Conservation (phyloP, 345 rosid genomes). For the Salix viminalis region DNA sequence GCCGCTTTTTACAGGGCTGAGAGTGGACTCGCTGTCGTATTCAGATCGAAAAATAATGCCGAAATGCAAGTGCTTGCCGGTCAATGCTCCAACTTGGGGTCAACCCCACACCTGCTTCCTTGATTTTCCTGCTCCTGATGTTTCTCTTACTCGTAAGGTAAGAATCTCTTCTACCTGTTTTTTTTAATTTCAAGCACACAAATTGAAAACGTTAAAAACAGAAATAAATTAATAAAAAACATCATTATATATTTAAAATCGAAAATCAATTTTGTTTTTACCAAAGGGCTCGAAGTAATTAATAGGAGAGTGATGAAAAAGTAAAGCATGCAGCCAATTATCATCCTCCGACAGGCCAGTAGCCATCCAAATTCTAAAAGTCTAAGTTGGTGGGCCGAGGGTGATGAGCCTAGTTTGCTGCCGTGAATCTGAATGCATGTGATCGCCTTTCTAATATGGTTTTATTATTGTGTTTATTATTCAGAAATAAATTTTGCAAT, state of each 20-base stretch:
- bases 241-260: too few relatives aligned
- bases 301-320: neutral
- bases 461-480: too few relatives aligned
- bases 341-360: neutral
- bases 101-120: constrained; percentile 70
- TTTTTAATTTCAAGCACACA: too few relatives aligned
- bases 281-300: neutral
- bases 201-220: neutral
- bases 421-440: neutral
- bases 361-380: neutral
- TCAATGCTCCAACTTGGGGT: constrained; percentile 62
- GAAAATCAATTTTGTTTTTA: neutral
- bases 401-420: neutral
- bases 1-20: constrained; percentile 62
- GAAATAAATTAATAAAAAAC: too few relatives aligned
- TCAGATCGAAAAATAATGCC: constrained; percentile 75
- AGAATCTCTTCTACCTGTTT: constrained; percentile 9
- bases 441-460: neutral
- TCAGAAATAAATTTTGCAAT: too few relatives aligned
- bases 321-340: neutral
- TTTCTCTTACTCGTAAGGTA: constrained; percentile 97
- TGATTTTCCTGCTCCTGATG: constrained; percentile 58
- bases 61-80: constrained; percentile 88
- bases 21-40: constrained; percentile 85
- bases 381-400: neutral